Evolutionary conservation across 2,329 filamentous ascomycete species (phyloP).

Genomic region (Dactylellina drechsleri): DNA sequence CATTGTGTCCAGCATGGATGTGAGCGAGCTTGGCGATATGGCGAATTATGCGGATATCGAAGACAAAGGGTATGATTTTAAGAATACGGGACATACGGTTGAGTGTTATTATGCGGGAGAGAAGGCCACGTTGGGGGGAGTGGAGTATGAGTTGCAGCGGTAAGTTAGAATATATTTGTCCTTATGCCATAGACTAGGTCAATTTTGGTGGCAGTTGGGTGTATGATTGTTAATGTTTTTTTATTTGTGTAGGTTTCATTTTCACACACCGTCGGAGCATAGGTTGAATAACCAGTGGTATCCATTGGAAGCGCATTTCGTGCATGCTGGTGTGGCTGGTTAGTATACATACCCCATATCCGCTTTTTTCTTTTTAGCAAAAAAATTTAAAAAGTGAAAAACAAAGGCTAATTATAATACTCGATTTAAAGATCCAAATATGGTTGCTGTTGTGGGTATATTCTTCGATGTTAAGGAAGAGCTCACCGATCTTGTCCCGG

Average conservation of each 20-base stretch:
- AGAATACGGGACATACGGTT: constrained; percentile 70
- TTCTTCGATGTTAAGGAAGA: constrained; percentile 60
- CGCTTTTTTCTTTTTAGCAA: too few relatives aligned
- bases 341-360: constrained; percentile 34
- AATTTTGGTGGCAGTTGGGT: too few relatives aligned
- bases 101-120: constrained; percentile 67
- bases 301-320: constrained; percentile 64
- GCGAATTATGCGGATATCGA: constrained; percentile 62
- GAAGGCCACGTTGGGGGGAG: constrained; percentile 24
- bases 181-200: too few relatives aligned
- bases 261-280: constrained; percentile 67
- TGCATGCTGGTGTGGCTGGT: constrained; percentile 61
- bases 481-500: not conserved
- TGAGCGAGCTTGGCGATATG: constrained; percentile 60
- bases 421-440: constrained; percentile 23
- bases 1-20: constrained; percentile 61
- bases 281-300: constrained; percentile 60
- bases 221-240: not conserved
- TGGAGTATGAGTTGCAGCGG: constrained; percentile 49
- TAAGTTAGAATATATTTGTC: not conserved
- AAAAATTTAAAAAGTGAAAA: too few relatives aligned
- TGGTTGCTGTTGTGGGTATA: constrained; percentile 61
- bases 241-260: constrained; percentile 64
- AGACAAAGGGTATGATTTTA: constrained; percentile 64
- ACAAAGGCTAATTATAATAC: too few relatives aligned